phyloP scores from a whole-genome alignment of 1,139 yeast genomes.

The Yamadazyma songkhlaensis region DNA sequence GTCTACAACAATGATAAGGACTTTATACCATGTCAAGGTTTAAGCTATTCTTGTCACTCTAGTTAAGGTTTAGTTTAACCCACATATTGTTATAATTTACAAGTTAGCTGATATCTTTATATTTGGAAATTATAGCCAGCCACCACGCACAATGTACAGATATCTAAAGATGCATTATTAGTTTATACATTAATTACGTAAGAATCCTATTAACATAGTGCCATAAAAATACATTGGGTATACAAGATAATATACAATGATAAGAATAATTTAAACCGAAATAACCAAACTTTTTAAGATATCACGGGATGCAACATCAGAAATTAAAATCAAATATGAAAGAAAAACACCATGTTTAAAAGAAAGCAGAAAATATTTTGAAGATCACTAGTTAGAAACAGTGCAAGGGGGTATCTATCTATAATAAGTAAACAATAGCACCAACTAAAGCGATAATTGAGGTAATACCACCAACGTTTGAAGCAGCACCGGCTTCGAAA shows the following conservation, averaged over 20 bases:
- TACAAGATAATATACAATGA: conserved; percentile 2
- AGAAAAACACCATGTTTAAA: neutral
- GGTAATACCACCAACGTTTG: conserved; percentile 22
- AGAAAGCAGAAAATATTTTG: neutral
- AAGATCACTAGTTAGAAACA: conserved; percentile 5
- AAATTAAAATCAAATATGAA: neutral
- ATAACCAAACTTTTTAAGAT: conserved; percentile 1
- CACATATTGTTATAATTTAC: too few species aligned
- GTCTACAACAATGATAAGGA: too few species aligned
- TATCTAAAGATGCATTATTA: too few species aligned
- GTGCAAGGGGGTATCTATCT: conserved; percentile 3
- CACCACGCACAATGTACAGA: neutral
- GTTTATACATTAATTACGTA: too few species aligned
- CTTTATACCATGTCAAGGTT: too few species aligned
- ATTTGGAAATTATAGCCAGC: too few species aligned
- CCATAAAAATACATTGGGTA: conserved; percentile 5
- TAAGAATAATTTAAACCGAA: conserved; percentile 1
- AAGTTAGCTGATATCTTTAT: too few species aligned
- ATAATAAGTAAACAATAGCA: conserved; percentile 14
- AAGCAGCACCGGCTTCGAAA: conserved; percentile 26
- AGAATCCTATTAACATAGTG: neutral
- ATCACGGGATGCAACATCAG: neutral
- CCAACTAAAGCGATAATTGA: conserved; percentile 15
- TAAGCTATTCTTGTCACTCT: too few species aligned
- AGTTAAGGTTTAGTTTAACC: too few species aligned